A percentile compares a stretch with the other conserved stretches of the same genome.
Conservation (phyloP, 169 alveolate species). For the Cytauxzoon felis region DNA sequence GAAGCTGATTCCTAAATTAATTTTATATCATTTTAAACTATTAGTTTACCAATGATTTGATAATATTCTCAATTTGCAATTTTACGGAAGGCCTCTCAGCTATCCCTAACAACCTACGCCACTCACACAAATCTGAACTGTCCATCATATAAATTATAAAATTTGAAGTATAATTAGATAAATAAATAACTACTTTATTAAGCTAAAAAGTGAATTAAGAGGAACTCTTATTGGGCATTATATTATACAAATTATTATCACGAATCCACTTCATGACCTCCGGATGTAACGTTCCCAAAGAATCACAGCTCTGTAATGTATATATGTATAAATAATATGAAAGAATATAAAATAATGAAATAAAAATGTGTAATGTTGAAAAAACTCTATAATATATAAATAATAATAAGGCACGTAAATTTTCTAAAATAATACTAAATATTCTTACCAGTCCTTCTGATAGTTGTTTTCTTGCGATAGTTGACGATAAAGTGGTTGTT, state of each 20-base stretch:
- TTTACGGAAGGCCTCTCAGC: constrained; percentile 32
- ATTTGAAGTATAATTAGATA: too few species aligned
- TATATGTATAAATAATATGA: background rate
- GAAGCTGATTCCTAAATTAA: constrained; percentile 3
- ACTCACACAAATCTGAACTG: constrained; percentile 14
- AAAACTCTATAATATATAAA: background rate
- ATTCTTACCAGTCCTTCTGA: constrained; percentile 10
- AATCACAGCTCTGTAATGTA: constrained; percentile 43
- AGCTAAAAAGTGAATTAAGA: background rate
- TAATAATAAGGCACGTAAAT: background rate
- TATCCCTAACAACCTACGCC: constrained; percentile 13
- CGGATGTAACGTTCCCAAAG: constrained; percentile 40
- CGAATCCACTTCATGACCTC: constrained; percentile 38
- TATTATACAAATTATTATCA: constrained; percentile 12
- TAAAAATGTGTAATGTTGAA: too few species aligned
- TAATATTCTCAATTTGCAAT: constrained; percentile 8
- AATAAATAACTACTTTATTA: background rate
- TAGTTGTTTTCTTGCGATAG: constrained; percentile 37
- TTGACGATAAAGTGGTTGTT: constrained; percentile 56
- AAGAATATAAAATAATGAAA: background rate
- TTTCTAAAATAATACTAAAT: background rate
- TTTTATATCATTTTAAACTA: background rate
- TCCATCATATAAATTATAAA: too few species aligned
- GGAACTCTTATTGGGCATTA: background rate
- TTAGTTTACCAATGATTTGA: constrained; percentile 6